Evolutionary conservation across 345 rosid genomes (phyloP).

Genomic region (Arabidopsis arenosa): DNA sequence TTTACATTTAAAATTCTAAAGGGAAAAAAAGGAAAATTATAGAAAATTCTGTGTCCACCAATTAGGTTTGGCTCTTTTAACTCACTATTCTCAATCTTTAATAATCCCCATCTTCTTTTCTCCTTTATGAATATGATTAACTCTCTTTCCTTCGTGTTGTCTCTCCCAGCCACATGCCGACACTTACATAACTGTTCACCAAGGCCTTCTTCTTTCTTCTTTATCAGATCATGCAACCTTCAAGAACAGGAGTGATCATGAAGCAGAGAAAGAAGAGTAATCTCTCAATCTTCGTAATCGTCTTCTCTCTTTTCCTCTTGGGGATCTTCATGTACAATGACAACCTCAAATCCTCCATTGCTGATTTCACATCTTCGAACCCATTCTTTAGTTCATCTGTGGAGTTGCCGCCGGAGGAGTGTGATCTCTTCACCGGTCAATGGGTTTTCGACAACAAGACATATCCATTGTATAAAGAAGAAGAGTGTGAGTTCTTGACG

Average conservation of each 20-base stretch:
- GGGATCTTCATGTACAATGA: conserved; percentile 73
- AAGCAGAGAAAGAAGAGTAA: conserved; percentile 68
- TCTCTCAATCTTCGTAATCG: conserved; percentile 66
- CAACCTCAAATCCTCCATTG: conserved; percentile 70
- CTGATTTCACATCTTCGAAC: conserved; percentile 70
- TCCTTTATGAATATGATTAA: background rate
- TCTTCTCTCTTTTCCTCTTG: conserved; percentile 63
- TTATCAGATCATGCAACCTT: conserved; percentile 50
- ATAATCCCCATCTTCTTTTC: conserved; percentile 22
- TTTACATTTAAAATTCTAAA: conserved; percentile 4
- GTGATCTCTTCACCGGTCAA: conserved; percentile 84
- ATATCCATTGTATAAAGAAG: conserved; percentile 78
- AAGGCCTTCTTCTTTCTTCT: conserved; percentile 34
- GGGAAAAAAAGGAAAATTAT: background rate
- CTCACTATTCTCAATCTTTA: background rate
- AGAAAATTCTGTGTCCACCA: conserved; percentile 11
- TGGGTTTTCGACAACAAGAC: conserved; percentile 81
- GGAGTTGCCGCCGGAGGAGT: conserved; percentile 75
- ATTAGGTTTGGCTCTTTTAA: background rate
- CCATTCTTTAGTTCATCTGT: conserved; percentile 48
- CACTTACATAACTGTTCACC: conserved; percentile 16
- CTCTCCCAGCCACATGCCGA: conserved; percentile 35
- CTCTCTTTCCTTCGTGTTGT: background rate
- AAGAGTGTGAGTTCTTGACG: conserved; percentile 79
- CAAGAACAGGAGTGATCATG: conserved; percentile 55